A percentile compares a stretch with the other conserved stretches of the same genome.
These are phyloP conservation scores for Tausonia pullulans DNA, from an alignment of 1,284 basidiomycete species.

Conservation along the genomic window DNA sequence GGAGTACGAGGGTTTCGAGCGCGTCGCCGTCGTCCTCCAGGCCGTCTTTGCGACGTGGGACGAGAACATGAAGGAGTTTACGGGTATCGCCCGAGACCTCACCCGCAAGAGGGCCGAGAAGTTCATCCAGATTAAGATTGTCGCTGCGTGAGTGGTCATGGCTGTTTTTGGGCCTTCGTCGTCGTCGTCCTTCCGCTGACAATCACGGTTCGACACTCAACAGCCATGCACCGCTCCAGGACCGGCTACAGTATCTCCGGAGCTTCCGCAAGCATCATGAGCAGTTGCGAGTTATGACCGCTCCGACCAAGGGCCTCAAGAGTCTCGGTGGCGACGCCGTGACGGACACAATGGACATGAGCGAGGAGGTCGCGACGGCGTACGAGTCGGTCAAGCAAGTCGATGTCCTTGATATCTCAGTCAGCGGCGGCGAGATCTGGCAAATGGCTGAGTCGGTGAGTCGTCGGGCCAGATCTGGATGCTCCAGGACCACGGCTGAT, in stretches of 20 bases:
- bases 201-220: too few species aligned
- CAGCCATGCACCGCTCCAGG: slow-evolving; percentile 74
- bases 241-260: slow-evolving; percentile 72
- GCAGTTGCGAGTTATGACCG: slow-evolving; percentile 93
- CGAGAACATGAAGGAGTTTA: slow-evolving; percentile 95
- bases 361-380: slow-evolving; percentile 12
- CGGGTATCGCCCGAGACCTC: slow-evolving; percentile 90
- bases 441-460: slow-evolving; percentile 42
- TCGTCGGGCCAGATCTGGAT: slow-evolving; percentile 13
- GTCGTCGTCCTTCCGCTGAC: too few species aligned
- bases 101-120: slow-evolving; percentile 82
- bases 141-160: slow-evolving; percentile 43
- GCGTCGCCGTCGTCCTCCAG: slow-evolving; percentile 62
- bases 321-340: slow-evolving; percentile 42
- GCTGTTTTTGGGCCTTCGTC: too few species aligned
- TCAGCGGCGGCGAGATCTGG: slow-evolving; percentile 31
- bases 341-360: slow-evolving; percentile 46
- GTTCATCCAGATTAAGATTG: slow-evolving; percentile 96
- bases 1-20: slow-evolving; percentile 87
- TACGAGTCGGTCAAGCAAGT: slow-evolving; percentile 94
- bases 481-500: neutral
- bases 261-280: slow-evolving; percentile 97
- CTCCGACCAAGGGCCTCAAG: slow-evolving; percentile 76
- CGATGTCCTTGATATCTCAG: slow-evolving; percentile 86
- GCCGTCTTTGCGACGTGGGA: slow-evolving; percentile 92